phyloP scores from a whole-genome alignment of 352 stramenopile species.

The Globisporangium nodosum region DNA sequence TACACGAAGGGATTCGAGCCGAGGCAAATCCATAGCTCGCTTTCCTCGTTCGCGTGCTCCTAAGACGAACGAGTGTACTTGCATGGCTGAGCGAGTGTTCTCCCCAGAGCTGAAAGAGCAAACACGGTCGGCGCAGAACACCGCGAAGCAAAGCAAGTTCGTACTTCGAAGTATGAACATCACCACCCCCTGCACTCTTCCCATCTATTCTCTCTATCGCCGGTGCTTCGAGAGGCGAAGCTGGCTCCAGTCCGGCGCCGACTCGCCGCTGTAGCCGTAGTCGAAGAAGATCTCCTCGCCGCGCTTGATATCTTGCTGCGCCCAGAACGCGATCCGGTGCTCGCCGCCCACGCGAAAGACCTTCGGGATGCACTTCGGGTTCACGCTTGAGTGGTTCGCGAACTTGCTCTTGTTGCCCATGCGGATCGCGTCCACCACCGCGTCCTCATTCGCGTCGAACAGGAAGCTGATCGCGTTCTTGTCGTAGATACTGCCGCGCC shows the following conservation, averaged over 20 bases:
- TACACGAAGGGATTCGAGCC: too few relatives aligned
- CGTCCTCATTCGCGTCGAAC: slow-evolving; percentile 90
- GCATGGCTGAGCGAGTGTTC: too few relatives aligned
- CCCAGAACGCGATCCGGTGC: slow-evolving; percentile 90
- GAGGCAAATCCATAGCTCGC: too few relatives aligned
- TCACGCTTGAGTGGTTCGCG: slow-evolving; percentile 62
- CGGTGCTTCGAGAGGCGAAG: slow-evolving; percentile 15
- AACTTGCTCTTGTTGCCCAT: slow-evolving; percentile 94
- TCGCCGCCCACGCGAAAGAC: slow-evolving; percentile 82
- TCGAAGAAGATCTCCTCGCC: slow-evolving; percentile 73
- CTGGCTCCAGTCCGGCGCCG: slow-evolving; percentile 60
- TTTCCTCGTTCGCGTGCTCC: too few relatives aligned
- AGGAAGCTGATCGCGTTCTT: slow-evolving; percentile 85
- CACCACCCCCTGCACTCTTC: background rate
- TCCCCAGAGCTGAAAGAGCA: too few relatives aligned
- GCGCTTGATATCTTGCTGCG: slow-evolving; percentile 80
- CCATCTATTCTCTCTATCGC: background rate
- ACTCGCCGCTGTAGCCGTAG: slow-evolving; percentile 60
- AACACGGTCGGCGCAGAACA: too few relatives aligned
- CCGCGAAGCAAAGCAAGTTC: too few relatives aligned
- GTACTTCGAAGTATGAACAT: background rate
- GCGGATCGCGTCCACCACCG: slow-evolving; percentile 86
- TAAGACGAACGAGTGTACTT: too few relatives aligned
- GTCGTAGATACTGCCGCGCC: slow-evolving; percentile 82
- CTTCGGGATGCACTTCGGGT: slow-evolving; percentile 80